Evolutionary conservation across 2,329 filamentous ascomycete genomes (phyloP).

Genomic region (Ophiostoma fasciatum): DNA sequence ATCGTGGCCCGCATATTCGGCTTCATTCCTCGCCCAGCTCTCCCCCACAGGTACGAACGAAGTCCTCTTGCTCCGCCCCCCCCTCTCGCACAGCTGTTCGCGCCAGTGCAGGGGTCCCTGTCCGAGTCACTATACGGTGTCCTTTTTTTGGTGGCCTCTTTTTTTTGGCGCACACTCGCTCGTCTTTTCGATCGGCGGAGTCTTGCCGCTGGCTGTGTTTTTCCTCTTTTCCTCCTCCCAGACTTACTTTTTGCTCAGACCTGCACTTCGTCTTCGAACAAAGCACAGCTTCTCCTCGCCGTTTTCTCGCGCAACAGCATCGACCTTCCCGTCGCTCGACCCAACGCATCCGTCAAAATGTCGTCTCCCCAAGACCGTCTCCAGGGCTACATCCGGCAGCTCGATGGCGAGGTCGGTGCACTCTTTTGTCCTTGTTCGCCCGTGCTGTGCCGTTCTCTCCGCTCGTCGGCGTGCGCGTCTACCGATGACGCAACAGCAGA

Average conservation of each 20-base stretch:
- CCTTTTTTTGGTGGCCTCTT: slow-evolving; percentile 6
- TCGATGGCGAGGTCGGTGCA: slow-evolving; percentile 65
- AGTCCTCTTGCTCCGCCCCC: too few species aligned
- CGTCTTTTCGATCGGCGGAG: slow-evolving; percentile 2
- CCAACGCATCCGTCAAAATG: slow-evolving; percentile 36
- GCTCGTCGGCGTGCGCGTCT: neutral
- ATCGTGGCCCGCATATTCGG: too few species aligned
- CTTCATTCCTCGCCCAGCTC: too few species aligned
- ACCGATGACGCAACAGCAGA: slow-evolving; percentile 4
- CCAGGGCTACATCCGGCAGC: slow-evolving; percentile 60
- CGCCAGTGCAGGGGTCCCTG: too few species aligned
- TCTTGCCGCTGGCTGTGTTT: slow-evolving; percentile 2
- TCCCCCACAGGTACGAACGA: too few species aligned
- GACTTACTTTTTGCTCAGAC: neutral
- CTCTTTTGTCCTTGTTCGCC: slow-evolving; percentile 2
- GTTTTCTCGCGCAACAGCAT: neutral
- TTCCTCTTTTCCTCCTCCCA: slow-evolving; percentile 1
- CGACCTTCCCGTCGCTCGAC: neutral
- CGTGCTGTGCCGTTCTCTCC: neutral
- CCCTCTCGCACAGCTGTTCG: too few species aligned
- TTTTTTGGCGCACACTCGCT: neutral
- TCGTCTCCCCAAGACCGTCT: slow-evolving; percentile 61
- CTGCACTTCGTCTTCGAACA: neutral
- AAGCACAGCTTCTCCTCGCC: too few species aligned
- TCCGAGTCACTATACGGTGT: too few species aligned